These are phyloP conservation scores for Stagonosporopsis rhizophila DNA, from an alignment of 2,329 filamentous ascomycete species.

Conservation along the genomic window DNA sequence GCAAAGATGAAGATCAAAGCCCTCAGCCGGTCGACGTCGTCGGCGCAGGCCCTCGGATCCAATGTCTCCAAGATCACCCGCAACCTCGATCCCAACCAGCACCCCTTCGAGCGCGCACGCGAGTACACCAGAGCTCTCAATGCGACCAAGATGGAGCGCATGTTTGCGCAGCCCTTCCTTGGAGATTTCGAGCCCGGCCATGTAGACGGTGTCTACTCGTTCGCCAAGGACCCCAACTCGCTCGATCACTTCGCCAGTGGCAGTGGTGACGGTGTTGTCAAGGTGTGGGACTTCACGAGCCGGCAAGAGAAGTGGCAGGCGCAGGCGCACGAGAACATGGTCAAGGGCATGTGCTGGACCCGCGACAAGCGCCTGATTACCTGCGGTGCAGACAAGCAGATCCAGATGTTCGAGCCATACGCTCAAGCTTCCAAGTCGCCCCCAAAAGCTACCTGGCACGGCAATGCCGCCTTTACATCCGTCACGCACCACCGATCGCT, in stretches of 20 bases:
- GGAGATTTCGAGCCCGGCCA: constrained; percentile 88
- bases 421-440: constrained; percentile 70
- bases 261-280: constrained; percentile 82
- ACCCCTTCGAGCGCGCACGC: constrained; percentile 88
- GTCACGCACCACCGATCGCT: constrained; percentile 81
- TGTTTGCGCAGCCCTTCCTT: constrained; percentile 87
- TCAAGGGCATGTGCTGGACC: constrained; percentile 92
- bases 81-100: constrained; percentile 81
- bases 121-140: constrained; percentile 82
- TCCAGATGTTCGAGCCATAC: constrained; percentile 93
- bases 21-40: constrained; percentile 69
- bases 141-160: constrained; percentile 90
- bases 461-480: constrained; percentile 80
- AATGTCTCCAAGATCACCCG: constrained; percentile 70
- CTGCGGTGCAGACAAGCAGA: constrained; percentile 82
- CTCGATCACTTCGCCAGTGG: constrained; percentile 54
- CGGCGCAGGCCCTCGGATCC: constrained; percentile 71
- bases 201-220: constrained; percentile 75
- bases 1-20: constrained; percentile 59
- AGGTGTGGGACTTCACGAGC: constrained; percentile 84
- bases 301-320: constrained; percentile 77
- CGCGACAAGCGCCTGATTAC: constrained; percentile 83
- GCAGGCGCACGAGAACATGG: constrained; percentile 89
- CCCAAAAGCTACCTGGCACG: constrained; percentile 86
- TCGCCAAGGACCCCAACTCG: constrained; percentile 57